Evolutionary conservation across 208 protist species (phyloP).

Genomic region (Acanthamoeba royreba): DNA sequence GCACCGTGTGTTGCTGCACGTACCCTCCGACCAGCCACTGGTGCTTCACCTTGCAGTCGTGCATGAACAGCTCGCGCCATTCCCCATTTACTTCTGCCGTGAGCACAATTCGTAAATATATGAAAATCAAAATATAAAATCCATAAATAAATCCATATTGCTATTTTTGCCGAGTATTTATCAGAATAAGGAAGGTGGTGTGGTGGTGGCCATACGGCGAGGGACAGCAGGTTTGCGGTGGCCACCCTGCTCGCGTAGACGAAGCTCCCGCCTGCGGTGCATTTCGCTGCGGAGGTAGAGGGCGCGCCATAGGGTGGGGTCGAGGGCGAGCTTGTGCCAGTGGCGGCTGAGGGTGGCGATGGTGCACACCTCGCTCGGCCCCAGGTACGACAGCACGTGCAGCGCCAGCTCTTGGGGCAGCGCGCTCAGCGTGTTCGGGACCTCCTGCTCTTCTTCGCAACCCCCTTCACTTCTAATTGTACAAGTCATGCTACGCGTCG

Average conservation of each 20-base stretch:
- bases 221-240: no score
- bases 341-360: background rate
- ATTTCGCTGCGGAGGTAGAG: background rate
- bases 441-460: no score
- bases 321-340: conserved; percentile 24
- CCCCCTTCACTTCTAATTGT: no score
- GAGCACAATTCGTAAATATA: background rate
- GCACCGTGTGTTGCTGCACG: background rate
- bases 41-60: background rate
- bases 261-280: background rate
- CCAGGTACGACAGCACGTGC: background rate
- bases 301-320: conserved; percentile 4
- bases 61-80: conserved; percentile 13
- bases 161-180: no score
- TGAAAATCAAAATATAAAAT: no score
- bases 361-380: background rate
- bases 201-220: no score
- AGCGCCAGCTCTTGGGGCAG: conserved; percentile 20
- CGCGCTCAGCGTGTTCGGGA: background rate
- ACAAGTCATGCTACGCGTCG: no score
- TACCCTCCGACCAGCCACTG: background rate
- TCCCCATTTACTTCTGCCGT: background rate
- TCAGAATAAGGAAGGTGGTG: no score
- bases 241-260: no score
- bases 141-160: no score